phyloP scores from a whole-genome alignment of 1,139 yeast species.

The Yamadazyma atlantica region DNA sequence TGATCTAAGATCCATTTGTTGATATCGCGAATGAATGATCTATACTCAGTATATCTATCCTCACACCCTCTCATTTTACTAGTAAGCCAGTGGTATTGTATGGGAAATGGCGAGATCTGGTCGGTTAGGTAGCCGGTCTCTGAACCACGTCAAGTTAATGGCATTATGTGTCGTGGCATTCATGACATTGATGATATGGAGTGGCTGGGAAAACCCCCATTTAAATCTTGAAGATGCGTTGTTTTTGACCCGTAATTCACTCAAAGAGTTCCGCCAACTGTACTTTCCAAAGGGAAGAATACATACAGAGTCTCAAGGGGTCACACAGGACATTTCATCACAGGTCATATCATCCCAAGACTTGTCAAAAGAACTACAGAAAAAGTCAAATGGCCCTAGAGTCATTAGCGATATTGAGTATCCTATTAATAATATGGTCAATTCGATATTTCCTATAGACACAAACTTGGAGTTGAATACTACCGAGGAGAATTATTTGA shows the following conservation, averaged over 20 bases:
- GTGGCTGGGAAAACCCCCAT: conserved; percentile 5
- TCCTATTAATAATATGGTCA: conserved; percentile 38
- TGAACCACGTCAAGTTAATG: conserved; percentile 16
- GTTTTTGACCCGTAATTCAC: conserved; percentile 26
- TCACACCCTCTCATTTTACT: too few species aligned
- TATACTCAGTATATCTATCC: too few species aligned
- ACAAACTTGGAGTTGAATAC: conserved; percentile 32
- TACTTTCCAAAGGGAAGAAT: too few species aligned
- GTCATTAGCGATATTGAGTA: conserved; percentile 29
- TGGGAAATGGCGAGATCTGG: conserved; percentile 3
- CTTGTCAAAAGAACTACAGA: too few species aligned
- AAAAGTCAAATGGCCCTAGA: background rate
- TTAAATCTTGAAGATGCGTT: conserved; percentile 26
- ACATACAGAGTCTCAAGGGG: too few species aligned
- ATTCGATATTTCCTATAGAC: conserved; percentile 46
- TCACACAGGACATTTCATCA: too few species aligned
- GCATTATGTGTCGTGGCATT: conserved; percentile 12
- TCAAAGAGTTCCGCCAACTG: conserved; percentile 24
- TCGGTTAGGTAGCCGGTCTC: conserved; percentile 9
- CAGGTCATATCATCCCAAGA: too few species aligned
- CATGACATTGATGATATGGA: conserved; percentile 8
- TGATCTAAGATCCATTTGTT: too few species aligned
- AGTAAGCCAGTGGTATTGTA: too few species aligned
- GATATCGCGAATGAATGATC: too few species aligned
- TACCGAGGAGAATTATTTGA: conserved; percentile 16